These are phyloP conservation scores for Sporothrix luriei DNA, from an alignment of 2,329 filamentous ascomycete genomes.

Conservation along the genomic window DNA sequence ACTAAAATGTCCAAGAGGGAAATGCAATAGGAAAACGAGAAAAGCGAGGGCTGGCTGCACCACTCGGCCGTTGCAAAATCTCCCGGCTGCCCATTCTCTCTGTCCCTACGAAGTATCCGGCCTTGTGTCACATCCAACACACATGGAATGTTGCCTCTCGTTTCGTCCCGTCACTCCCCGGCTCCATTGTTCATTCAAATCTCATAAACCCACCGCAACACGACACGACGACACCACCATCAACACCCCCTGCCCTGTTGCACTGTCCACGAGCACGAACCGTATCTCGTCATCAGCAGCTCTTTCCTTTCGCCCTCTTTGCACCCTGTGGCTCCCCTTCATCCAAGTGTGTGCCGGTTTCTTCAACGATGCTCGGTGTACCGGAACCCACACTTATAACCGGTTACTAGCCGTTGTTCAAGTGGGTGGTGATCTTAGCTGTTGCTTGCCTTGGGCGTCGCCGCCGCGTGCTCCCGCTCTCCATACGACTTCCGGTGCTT, in stretches of 20 bases:
- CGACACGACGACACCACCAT: constrained; percentile 11
- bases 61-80: constrained; percentile 14
- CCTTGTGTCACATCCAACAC: constrained; percentile 1
- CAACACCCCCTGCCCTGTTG: constrained; percentile 15
- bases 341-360: not conserved
- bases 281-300: constrained; percentile 29
- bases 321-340: not conserved
- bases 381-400: constrained; percentile 27
- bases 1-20: not conserved
- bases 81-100: not conserved
- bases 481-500: not conserved
- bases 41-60: not conserved
- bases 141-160: not conserved
- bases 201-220: constrained; percentile 5
- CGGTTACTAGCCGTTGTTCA: constrained; percentile 23
- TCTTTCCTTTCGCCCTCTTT: constrained; percentile 4
- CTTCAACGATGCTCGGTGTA: constrained; percentile 27
- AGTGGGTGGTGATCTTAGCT: constrained; percentile 28
- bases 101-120: not conserved
- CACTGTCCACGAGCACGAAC: not conserved
- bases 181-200: constrained; percentile 2
- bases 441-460: not conserved
- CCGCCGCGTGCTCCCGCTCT: constrained; percentile 7
- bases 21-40: not conserved
- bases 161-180: not conserved